Evolutionary conservation across 1,139 yeast genomes (phyloP).

Genomic region (Geotrichum candidum): DNA sequence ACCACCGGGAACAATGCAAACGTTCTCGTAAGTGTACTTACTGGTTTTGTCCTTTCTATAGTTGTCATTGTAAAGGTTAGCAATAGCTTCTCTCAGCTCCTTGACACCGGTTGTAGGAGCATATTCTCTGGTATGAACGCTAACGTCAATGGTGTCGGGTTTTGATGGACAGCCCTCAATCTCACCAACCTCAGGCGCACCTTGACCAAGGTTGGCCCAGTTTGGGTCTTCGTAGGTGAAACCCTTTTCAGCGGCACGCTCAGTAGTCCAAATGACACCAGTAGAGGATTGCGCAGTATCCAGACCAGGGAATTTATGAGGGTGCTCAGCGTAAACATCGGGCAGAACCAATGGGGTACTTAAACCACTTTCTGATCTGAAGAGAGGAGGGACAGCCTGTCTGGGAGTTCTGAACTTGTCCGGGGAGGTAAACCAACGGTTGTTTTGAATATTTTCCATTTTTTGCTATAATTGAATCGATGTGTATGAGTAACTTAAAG

Average conservation of each 20-base stretch:
- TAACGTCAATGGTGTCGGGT: slow-evolving; percentile 49
- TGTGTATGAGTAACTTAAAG: background rate
- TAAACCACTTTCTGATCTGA: slow-evolving; percentile 28
- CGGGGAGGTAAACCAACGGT: slow-evolving; percentile 12
- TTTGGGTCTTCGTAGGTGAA: slow-evolving; percentile 43
- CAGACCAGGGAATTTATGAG: slow-evolving; percentile 51
- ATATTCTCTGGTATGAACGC: slow-evolving; percentile 52
- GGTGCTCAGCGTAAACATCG: slow-evolving; percentile 29
- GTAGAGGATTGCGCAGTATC: slow-evolving; percentile 59
- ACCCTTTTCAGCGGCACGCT: slow-evolving; percentile 58
- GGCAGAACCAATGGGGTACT: slow-evolving; percentile 34
- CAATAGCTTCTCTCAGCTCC: slow-evolving; percentile 56
- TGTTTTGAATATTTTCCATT: slow-evolving; percentile 5
- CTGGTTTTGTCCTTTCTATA: slow-evolving; percentile 48
- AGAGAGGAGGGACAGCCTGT: slow-evolving; percentile 12
- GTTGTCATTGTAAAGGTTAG: slow-evolving; percentile 52
- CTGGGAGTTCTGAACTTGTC: slow-evolving; percentile 2
- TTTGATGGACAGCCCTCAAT: slow-evolving; percentile 57
- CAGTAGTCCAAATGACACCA: slow-evolving; percentile 67
- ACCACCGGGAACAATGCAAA: slow-evolving; percentile 66
- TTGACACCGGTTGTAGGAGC: slow-evolving; percentile 62
- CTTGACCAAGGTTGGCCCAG: slow-evolving; percentile 68
- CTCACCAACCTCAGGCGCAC: slow-evolving; percentile 66
- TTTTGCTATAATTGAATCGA: background rate
- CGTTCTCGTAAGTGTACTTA: slow-evolving; percentile 57